Conservation (phyloP, 179 eudicot genomes). For the Spergularia azorica region DNA sequence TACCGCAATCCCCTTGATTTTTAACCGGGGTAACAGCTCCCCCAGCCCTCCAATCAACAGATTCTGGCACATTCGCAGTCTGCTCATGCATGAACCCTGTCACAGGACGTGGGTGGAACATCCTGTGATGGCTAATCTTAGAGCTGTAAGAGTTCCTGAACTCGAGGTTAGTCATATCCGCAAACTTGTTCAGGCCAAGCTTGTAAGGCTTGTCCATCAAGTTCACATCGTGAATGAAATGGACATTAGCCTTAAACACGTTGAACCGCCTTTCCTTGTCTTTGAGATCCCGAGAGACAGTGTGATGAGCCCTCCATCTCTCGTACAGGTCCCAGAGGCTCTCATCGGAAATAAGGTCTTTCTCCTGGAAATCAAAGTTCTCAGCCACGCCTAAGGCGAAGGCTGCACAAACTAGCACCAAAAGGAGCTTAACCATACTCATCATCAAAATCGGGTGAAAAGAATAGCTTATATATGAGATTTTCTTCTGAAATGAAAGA, state of each 20-base stretch:
- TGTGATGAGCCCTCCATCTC: conserved; percentile 69
- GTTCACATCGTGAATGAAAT: conserved; percentile 49
- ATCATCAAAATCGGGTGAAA: conserved; percentile 10
- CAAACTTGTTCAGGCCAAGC: conserved; percentile 59
- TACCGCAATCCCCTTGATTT: conserved; percentile 74
- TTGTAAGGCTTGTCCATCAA: conserved; percentile 69
- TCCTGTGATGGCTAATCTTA: conserved; percentile 49
- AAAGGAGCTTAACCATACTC: conserved; percentile 27
- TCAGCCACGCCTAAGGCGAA: conserved; percentile 23
- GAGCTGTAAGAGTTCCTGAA: conserved; percentile 51
- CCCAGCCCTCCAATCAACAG: conserved; percentile 68
- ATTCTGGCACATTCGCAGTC: conserved; percentile 44
- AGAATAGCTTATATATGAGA: background rate
- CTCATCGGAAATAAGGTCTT: conserved; percentile 58
- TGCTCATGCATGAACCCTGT: conserved; percentile 51
- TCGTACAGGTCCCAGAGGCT: conserved; percentile 63
- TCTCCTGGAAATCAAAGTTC: conserved; percentile 55
- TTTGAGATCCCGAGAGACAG: conserved; percentile 50
- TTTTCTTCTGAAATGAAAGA: background rate
- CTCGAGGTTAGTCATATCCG: conserved; percentile 66
- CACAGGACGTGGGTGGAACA: conserved; percentile 40
- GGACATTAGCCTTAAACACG: conserved; percentile 69
- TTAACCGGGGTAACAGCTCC: conserved; percentile 79
- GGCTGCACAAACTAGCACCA: conserved; percentile 34
- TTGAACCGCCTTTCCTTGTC: conserved; percentile 65